Base-by-base conservation (phyloP, 192 early-diverging fungal species). In the Physocladia obscura region DNA sequence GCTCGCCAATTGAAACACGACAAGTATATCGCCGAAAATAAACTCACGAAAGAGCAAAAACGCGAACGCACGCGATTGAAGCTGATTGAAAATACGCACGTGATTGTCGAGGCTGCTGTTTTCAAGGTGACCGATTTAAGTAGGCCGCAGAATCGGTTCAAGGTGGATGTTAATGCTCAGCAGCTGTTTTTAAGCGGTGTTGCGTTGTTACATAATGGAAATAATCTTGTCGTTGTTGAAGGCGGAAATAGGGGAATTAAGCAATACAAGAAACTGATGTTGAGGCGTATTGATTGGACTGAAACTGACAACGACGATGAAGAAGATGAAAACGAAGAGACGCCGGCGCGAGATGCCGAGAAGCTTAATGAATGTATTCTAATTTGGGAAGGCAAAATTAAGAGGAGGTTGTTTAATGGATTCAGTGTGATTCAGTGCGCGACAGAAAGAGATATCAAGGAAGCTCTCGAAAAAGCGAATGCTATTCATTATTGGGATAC, bases 251-350 rank as follows among this genome's bases (percentile, higher is more conserved):
- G 96, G 71, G 87, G 84, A 1, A 82, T 97, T 69, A 92, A 92
- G 67, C 84, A 87, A 34, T 99, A 95, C 82, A 99, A 97, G 76
- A 95, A 96, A 67, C 80, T 99, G 24, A 94, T 99, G 97, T 82
- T 97, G 13, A 76, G 92, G 30, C 84, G 97, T 21, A 98, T 99
- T 68, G 88, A 98, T 74, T 99, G 97, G 97, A 79, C 81, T 31
- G 86, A 87, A 17, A 74, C 77, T 29, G 70, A 70, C 29, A 83
- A 76, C 15, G 67, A 60, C 2, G 73, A 48, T 2, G 86, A 81
- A 2, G 75, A 75, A 29, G 56, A 50, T 24, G 49, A 49, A 30
- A 48, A 29, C 11, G 50, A 64, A 37, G 49, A 1, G 21, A n/a
- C 0, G 19, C 1, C 27, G n/a, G 71, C 6, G 11, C 59, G 51